Evolutionary conservation across 345 rosid species (phyloP), one percentile per base, ranked within the genome.

Genomic region (Luvunga scandens): DNA sequence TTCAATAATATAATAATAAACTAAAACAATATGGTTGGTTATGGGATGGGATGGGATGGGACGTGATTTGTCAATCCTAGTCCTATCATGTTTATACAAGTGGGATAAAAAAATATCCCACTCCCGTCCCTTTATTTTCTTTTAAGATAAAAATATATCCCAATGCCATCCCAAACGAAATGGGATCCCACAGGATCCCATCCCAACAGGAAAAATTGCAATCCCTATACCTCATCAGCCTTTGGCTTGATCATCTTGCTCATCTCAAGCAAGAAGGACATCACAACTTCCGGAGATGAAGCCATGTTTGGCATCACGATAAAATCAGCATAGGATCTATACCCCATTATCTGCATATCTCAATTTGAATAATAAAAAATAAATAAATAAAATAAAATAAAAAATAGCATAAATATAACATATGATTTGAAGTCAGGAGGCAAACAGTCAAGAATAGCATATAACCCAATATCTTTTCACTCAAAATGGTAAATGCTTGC

Each of bases 211-310:
- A 30, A 30, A 30, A 30, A 30, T 30, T 30, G n/a, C n/a, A n/a
- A n/a, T n/a, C n/a, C n/a, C n/a, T n/a, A n/a, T n/a, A n/a, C n/a
- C 97, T 90, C 78, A 80, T 92, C 94, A 53, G 97, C 98, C 86
- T 82, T 91, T 83, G 89, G 86, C 80, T 85, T 91, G 76, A 92
- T 83, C 83, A 89, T 88, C 83, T 83, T 82, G 84, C 94, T 92
- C 95, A 96, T 86, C 86, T 94, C 94, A 81, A 84, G 83, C 81
- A 96, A 81, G 86, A 96, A 92, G 57, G 98, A 89, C 77, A 70
- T 87, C 75, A 92, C 91, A 72, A 92, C 92, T 78, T 86, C 86
- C 18, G 95, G 91, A n/a, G 97, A 93, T 73, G 91, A 88, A 71
- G 97, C 97, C 90, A 96, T 85, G 85, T 88, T 96, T 72, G 86